Conservation (phyloP, 495 filamentous ascomycete genomes). For the Penicillium paxilli region DNA sequence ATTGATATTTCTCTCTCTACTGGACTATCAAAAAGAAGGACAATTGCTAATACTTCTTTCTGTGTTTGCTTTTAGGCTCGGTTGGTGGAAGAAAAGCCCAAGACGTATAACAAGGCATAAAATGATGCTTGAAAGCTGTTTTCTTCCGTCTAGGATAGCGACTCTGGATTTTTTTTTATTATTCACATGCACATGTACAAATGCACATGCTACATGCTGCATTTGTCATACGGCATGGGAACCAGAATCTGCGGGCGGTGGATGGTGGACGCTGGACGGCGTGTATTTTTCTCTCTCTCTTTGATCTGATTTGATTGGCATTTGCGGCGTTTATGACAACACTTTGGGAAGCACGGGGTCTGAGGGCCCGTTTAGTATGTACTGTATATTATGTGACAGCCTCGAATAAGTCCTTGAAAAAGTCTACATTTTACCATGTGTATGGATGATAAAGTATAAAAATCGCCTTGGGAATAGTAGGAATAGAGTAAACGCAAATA, state of each 20-base stretch:
- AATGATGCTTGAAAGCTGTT: constrained; percentile 1
- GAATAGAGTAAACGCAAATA: no score
- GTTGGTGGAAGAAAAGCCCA: constrained; percentile 30
- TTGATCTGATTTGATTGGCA: not conserved
- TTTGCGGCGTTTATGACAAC: not conserved
- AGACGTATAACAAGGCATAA: constrained; percentile 27
- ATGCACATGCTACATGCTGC: not conserved
- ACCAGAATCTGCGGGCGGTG: not conserved
- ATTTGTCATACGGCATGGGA: not conserved
- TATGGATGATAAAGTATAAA: not conserved
- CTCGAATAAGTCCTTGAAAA: not conserved
- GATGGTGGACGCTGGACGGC: not conserved
- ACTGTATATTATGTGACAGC: constrained; percentile 15
- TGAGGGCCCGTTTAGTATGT: constrained; percentile 1
- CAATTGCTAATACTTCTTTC: not conserved
- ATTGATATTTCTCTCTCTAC: not conserved
- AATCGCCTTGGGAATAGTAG: no score
- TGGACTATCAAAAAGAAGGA: no score
- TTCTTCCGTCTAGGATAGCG: not conserved
- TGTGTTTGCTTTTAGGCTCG: constrained; percentile 34
- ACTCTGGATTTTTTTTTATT: no score
- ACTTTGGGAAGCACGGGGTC: not conserved
- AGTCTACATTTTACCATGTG: no score
- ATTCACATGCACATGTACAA: no score
- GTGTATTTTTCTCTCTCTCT: not conserved